These are phyloP conservation scores for Vachellia pachyceras DNA, from an alignment of 306 rosid species.

Conservation along the genomic window DNA sequence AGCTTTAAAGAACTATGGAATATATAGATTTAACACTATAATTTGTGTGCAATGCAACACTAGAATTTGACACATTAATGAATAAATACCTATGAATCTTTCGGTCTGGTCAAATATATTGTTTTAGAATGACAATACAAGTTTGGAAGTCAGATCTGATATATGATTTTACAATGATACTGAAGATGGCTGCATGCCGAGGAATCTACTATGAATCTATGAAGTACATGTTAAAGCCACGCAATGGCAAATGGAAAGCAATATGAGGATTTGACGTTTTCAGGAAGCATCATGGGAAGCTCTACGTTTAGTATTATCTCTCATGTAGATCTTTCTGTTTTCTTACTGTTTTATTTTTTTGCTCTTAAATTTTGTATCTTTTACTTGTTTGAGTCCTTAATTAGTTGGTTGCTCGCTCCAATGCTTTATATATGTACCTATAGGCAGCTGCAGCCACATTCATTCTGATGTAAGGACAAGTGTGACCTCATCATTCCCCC, in stretches of 20 bases:
- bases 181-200: constrained; percentile 22
- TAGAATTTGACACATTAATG: neutral
- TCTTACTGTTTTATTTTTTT: neutral
- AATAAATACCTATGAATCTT: neutral
- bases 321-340: constrained; percentile 18
- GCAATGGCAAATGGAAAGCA: constrained; percentile 14
- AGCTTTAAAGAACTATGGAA: neutral
- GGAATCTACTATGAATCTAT: constrained; percentile 22
- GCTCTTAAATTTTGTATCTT: constrained; percentile 22
- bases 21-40: neutral
- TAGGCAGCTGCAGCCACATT: constrained; percentile 61
- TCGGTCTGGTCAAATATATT: constrained; percentile 15
- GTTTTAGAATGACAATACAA: constrained; percentile 21
- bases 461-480: constrained; percentile 47
- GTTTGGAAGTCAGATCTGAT: constrained; percentile 3
- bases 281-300: constrained; percentile 21
- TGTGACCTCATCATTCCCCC: constrained; percentile 75
- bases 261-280: constrained; percentile 21
- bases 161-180: constrained; percentile 26
- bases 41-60: neutral
- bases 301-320: neutral
- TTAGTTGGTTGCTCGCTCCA: constrained; percentile 26
- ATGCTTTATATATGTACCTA: constrained; percentile 35
- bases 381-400: constrained; percentile 1
- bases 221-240: constrained; percentile 15